Conservation (phyloP, 768 basidiomycete species). For the Pisolithus sp. region DNA sequence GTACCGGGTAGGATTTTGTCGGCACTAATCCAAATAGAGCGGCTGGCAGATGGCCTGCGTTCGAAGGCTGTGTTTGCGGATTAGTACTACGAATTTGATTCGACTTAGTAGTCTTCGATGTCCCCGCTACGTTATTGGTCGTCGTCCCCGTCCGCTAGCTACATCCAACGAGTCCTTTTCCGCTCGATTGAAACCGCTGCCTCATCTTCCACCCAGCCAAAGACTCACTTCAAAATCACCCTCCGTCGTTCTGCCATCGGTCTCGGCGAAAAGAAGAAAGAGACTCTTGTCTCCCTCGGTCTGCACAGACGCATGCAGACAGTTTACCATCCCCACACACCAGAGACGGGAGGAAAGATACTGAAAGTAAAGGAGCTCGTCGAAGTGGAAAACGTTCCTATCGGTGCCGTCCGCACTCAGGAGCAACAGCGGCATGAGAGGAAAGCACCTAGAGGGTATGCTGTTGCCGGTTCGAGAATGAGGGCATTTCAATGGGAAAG, state of each 20-base stretch:
- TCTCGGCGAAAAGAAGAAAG: slow-evolving; percentile 62
- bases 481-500: background rate
- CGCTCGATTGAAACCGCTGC: slow-evolving; percentile 8
- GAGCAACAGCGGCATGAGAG: slow-evolving; percentile 62
- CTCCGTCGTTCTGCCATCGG: slow-evolving; percentile 84
- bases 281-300: slow-evolving; percentile 76
- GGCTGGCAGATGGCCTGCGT: too few species aligned
- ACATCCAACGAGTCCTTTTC: background rate
- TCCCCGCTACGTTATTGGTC: slow-evolving; percentile 3
- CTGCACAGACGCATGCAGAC: slow-evolving; percentile 79
- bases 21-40: too few species aligned
- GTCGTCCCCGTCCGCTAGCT: slow-evolving; percentile 2
- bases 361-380: slow-evolving; percentile 85
- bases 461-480: slow-evolving; percentile 38
- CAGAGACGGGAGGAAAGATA: slow-evolving; percentile 80
- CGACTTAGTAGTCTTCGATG: slow-evolving; percentile 8
- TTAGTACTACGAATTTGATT: too few species aligned
- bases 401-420: slow-evolving; percentile 59
- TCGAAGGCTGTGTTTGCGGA: too few species aligned
- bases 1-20: too few species aligned
- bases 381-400: slow-evolving; percentile 78
- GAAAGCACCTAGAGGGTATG: slow-evolving; percentile 63
- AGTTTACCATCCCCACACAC: slow-evolving; percentile 70
- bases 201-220: slow-evolving; percentile 17
- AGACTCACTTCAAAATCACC: slow-evolving; percentile 85